Evolutionary conservation across 2,329 filamentous ascomycete genomes (phyloP).

Genomic region (Venturia nashicola): DNA sequence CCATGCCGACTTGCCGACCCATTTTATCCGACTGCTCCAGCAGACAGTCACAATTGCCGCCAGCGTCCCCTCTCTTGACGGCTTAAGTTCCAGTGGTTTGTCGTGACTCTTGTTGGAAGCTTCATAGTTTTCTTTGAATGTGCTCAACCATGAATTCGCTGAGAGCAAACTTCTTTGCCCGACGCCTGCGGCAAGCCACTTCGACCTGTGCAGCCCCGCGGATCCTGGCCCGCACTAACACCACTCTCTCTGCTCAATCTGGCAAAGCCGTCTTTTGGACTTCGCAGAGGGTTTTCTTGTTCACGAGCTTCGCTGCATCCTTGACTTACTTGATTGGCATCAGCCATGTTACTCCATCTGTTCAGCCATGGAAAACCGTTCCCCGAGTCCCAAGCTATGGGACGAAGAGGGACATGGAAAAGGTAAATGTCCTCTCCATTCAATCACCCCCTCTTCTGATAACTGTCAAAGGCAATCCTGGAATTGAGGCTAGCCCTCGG

Average conservation of each 20-base stretch:
- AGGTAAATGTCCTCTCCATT: constrained; percentile 21
- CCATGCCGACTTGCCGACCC: background rate
- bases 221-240: background rate
- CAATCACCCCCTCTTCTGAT: background rate
- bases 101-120: no score
- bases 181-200: background rate
- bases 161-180: background rate
- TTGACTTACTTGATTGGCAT: constrained; percentile 40
- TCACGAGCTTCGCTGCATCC: constrained; percentile 37
- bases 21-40: background rate
- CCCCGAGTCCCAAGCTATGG: constrained; percentile 32
- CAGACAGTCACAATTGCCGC: no score
- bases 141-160: constrained; percentile 1
- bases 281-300: constrained; percentile 33
- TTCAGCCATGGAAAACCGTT: constrained; percentile 18
- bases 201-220: background rate
- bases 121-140: no score
- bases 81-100: no score
- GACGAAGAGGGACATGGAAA: constrained; percentile 37
- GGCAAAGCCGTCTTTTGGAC: constrained; percentile 28
- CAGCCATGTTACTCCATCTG: constrained; percentile 24
- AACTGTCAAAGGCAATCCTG: constrained; percentile 34
- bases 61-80: no score
- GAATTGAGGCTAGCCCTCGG: constrained; percentile 42
- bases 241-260: background rate